These are phyloP conservation scores for Aphanomyces astaci DNA, from an alignment of 352 stramenopile genomes.

Conservation along the genomic window DNA sequence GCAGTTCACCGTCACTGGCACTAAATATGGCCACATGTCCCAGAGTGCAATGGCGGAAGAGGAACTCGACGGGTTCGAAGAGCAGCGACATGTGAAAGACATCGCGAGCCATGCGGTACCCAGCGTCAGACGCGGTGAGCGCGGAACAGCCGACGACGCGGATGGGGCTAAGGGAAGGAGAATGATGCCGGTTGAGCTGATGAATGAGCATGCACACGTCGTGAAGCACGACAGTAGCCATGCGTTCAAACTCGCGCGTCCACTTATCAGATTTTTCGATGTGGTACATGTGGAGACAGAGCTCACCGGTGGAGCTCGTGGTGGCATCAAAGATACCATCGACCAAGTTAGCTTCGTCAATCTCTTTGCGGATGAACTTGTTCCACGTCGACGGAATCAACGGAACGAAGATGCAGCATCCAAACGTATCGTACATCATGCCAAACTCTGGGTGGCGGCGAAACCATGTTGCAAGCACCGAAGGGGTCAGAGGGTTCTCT, in stretches of 20 bases:
- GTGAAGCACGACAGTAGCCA: neutral
- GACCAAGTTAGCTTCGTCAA: conserved; percentile 9
- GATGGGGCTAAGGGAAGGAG: neutral
- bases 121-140: conserved; percentile 3
- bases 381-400: conserved; percentile 1
- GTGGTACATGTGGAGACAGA: conserved; percentile 19
- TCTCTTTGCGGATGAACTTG: conserved; percentile 14
- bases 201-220: neutral
- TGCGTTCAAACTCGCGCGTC: conserved; percentile 16
- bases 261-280: conserved; percentile 14
- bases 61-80: conserved; percentile 4
- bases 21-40: neutral
- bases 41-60: neutral
- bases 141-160: conserved; percentile 7
- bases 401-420: conserved; percentile 18
- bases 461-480: conserved; percentile 5
- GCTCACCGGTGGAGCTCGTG: neutral
- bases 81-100: conserved; percentile 13
- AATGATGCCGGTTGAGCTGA: neutral
- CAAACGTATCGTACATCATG: conserved; percentile 21
- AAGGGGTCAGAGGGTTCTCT: conserved; percentile 7
- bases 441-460: conserved; percentile 5
- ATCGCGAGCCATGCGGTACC: conserved; percentile 3
- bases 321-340: conserved; percentile 18
- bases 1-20: neutral